A percentile compares a stretch with the other conserved stretches of the same genome.
Evolutionary conservation across 2,329 filamentous ascomycete genomes (phyloP).

Genomic region (Sporothrix globosa): DNA sequence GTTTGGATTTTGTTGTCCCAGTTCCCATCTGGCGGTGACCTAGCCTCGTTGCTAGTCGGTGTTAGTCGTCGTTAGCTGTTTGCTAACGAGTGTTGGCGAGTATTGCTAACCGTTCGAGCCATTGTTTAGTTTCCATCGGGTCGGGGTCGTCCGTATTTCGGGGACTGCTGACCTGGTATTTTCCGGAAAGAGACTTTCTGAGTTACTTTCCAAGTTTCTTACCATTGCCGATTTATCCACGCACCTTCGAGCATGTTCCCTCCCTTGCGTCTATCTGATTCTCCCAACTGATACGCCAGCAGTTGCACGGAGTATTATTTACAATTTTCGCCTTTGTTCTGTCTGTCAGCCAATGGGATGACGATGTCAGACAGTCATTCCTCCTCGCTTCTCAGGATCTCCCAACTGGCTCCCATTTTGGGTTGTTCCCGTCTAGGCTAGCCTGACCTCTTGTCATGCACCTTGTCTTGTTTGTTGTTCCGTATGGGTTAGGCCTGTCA

Average conservation of each 20-base stretch:
- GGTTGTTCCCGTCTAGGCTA: not conserved
- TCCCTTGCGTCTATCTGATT: not conserved
- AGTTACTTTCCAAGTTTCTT: not conserved
- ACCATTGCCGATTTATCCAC: not conserved
- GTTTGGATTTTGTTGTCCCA: constrained; percentile 14
- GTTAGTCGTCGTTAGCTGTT: not conserved
- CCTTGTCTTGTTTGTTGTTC: constrained; percentile 7
- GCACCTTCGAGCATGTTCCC: not conserved
- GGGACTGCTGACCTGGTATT: not conserved
- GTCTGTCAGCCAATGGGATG: not conserved
- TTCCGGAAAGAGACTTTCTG: not conserved
- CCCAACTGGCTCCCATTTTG: not conserved
- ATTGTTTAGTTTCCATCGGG: constrained; percentile 5
- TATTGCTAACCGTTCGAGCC: not conserved
- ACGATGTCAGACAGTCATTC: not conserved
- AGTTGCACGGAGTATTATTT: not conserved
- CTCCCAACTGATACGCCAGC: constrained; percentile 1
- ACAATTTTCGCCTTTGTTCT: not conserved
- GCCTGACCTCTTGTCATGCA: constrained; percentile 15
- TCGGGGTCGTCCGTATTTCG: not conserved
- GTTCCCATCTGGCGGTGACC: constrained; percentile 27
- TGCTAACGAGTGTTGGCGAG: not conserved
- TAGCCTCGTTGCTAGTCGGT: not conserved
- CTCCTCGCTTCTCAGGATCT: not conserved
- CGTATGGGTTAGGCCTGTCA: not conserved